phyloP scores from a whole-genome alignment of 1,139 yeast species.

The Protomyces inundatus region DNA sequence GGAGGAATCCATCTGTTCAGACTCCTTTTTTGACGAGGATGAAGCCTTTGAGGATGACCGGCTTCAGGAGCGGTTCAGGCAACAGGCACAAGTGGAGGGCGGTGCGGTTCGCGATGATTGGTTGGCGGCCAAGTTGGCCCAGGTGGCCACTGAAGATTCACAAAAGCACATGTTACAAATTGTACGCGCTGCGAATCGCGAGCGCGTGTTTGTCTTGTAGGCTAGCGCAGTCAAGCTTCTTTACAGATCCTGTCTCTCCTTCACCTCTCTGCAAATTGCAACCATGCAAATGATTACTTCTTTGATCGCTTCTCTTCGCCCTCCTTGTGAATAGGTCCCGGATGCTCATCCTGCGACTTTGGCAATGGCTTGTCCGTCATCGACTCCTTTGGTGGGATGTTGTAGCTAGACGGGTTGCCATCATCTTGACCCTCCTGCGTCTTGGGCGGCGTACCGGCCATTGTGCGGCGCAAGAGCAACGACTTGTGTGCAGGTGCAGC shows the following conservation, averaged over 20 bases:
- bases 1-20: not conserved
- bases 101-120: not conserved
- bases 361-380: constrained; percentile 19
- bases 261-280: not conserved
- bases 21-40: not conserved
- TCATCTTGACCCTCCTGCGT: constrained; percentile 11
- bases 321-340: constrained; percentile 19
- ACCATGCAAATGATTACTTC: not conserved
- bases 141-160: not conserved
- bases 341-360: constrained; percentile 14
- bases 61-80: not conserved
- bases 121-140: not conserved
- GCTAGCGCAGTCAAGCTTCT: not conserved
- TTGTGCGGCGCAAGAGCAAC: not conserved
- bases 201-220: not conserved
- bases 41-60: not conserved
- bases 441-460: constrained; percentile 17
- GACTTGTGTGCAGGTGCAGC: too few species aligned
- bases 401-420: constrained; percentile 17
- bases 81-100: not conserved
- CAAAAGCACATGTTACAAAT: not conserved
- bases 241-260: not conserved
- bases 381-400: constrained; percentile 22
- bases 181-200: not conserved
- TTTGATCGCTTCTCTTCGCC: constrained; percentile 20